These are phyloP conservation scores for Escallonia rubra DNA, from an alignment of 129 eudicot genomes.

Conservation along the genomic window DNA sequence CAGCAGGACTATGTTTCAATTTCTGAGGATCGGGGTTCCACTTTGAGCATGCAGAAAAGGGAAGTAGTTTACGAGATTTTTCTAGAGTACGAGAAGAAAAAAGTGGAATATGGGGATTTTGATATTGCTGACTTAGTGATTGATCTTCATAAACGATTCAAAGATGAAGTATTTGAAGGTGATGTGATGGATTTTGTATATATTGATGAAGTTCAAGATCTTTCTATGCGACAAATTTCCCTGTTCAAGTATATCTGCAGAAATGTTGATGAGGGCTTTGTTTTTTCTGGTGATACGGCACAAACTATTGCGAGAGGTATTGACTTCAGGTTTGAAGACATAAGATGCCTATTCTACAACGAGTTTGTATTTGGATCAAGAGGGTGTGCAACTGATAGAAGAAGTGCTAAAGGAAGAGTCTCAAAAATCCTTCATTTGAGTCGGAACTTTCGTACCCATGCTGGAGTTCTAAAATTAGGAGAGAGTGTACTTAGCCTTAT, in stretches of 20 bases:
- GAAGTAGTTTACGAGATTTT: constrained; percentile 42
- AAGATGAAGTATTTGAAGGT: constrained; percentile 32
- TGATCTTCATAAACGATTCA: constrained; percentile 64
- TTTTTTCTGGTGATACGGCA: constrained; percentile 79
- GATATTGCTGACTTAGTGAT: constrained; percentile 75
- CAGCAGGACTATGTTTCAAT: constrained; percentile 43
- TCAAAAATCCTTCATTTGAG: constrained; percentile 43
- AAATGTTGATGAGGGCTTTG: constrained; percentile 78
- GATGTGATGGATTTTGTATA: constrained; percentile 64
- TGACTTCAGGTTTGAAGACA: constrained; percentile 74
- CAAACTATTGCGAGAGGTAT: constrained; percentile 85
- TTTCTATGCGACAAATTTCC: constrained; percentile 64
- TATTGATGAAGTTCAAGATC: constrained; percentile 87
- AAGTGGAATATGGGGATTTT: constrained; percentile 47
- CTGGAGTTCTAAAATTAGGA: constrained; percentile 62
- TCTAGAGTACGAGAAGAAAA: constrained; percentile 56
- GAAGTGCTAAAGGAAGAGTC: constrained; percentile 46
- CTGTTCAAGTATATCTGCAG: constrained; percentile 60
- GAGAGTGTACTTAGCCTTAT: constrained; percentile 66
- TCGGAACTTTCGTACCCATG: constrained; percentile 70
- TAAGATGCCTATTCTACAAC: constrained; percentile 46
- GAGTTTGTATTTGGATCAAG: constrained; percentile 39
- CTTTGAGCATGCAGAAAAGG: constrained; percentile 34
- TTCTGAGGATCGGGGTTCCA: constrained; percentile 44
- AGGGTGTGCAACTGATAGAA: constrained; percentile 4